phyloP scores from a whole-genome alignment of 169 alveolate genomes.

The Eimeria necatrix region DNA sequence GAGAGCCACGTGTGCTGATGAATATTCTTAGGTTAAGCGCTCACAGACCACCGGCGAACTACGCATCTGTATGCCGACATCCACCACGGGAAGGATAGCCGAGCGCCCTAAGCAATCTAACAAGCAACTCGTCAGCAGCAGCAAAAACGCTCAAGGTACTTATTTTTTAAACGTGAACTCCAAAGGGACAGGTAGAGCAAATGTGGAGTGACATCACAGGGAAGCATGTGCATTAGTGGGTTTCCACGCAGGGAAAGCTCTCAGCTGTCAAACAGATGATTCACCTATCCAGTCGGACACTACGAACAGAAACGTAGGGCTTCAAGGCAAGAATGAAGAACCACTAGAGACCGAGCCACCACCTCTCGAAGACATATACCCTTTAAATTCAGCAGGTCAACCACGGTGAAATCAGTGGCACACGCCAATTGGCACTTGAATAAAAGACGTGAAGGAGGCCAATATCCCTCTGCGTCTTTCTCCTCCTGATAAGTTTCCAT shows the following conservation, averaged over 20 bases:
- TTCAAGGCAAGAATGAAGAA: not conserved
- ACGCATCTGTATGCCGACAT: slow-evolving; percentile 47
- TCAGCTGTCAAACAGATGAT: not conserved
- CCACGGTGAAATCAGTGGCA: no score
- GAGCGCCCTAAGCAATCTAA: not conserved
- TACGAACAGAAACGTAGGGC: not conserved
- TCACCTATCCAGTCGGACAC: not conserved
- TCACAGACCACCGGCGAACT: slow-evolving; percentile 72
- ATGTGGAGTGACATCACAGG: not conserved
- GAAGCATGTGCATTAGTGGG: not conserved
- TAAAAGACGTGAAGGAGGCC: no score
- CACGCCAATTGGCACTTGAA: no score
- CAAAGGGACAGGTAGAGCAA: not conserved
- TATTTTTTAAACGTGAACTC: not conserved
- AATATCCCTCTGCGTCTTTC: no score
- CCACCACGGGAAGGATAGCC: not conserved
- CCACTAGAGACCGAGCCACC: slow-evolving; percentile 39
- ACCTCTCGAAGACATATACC: slow-evolving; percentile 31
- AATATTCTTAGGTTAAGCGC: not conserved
- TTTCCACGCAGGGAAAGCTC: not conserved
- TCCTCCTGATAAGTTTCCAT: no score
- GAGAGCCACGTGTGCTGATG: not conserved
- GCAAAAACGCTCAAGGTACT: not conserved
- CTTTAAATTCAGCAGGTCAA: no score
- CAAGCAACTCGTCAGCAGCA: not conserved